Evolutionary conservation across 441 rosid species (phyloP), one percentile per base, ranked within the genome.

Genomic region (Gossypium schwendimanii): DNA sequence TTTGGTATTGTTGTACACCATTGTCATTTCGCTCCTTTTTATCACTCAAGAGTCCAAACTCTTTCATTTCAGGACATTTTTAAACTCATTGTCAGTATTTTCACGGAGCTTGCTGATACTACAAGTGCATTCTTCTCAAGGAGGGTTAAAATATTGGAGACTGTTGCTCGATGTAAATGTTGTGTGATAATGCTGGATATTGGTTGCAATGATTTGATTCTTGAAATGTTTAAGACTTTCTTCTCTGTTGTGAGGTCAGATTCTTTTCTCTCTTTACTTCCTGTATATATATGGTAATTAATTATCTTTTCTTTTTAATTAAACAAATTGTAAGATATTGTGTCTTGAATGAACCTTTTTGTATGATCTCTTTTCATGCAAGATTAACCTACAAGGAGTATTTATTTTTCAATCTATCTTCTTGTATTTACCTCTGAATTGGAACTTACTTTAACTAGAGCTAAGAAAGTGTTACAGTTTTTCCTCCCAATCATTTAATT

Each of bases 61-160:
- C 18, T 73, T 73, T 67, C 26, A 21, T 75, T 67, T 64, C 88
- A 94, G 99, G 97, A 82, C 77, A 71, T 90, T 53, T 95, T 91
- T 81, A 76, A 73, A 72, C 89, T 95, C 70, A 68, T 93, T 74
- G 71, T 90, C 66, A 75, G 87, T 71, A 81, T 77, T 72, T 91
- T 95, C 67, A 77, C 73, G 75, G 96, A 88, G 87, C 85, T 91
- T 47, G 86, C 86, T 66, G 94, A 91, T 76, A 83, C 81, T 3
- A 59, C 54, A 21, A 89, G 93, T 63, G 87, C 97, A 12, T 90
- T 86, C 73, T 91, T 89, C 80, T 84, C 89, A 4, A 87, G 76
- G 84, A 93, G 97, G 84, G 97, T 81, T 53, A 93, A 93, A 76
- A 84, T 93, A 71, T 76, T 95, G 80, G 97, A 92, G 87, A 90